Base-by-base conservation (phyloP, 2,329 filamentous ascomycete species). In the Fusarium azukiicola region DNA sequence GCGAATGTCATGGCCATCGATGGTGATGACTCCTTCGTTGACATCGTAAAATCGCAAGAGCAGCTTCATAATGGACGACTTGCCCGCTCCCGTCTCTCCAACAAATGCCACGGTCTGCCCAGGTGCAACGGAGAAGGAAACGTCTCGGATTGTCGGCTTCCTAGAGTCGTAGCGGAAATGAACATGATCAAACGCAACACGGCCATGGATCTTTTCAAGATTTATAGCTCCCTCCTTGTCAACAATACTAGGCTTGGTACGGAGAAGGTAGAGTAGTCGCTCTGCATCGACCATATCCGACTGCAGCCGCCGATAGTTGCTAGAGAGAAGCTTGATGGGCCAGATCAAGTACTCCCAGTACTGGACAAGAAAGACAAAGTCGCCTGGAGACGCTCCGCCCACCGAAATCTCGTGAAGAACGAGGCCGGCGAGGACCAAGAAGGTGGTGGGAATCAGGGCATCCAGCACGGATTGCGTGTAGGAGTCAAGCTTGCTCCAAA, bases 261-360 rank as follows among this genome's bases (percentile, higher is more conserved):
- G 89, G 12, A 95, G 87, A 2, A 95, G 88, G 74, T 90, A 86
- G 1, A 92, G 88, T 10, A 95, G 87, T 7, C 93, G 90, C 81
- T 96, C 94, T 0, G 94, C 93, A 80, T 96, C 93, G 49, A 96
- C 92, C 38, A 96, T 86, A 64, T 92, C 90, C 0, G 79, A 78
- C 44, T 83, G 77, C 27, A 85, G 72, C 11, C 75, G 74, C 5
- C 80, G 78, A 16, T 85, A 83, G 11, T 82, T 81, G 64, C 80
- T 80, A 13, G 82, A 83, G 6, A 87, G 83, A 32, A 82, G 86
- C 78, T 83, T 82, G 82, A 89, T 79, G 2, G 87, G 87, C 67
- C 76, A 92, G 75, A 84, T 90, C 85, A 81, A 77, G 19, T 81
- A 80, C 11, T 87, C 85, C 94, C 94, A 96, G 84, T 95, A 96